Base-by-base conservation (phyloP, 805 yeast genomes). In the Pachysolen tannophilus region DNA sequence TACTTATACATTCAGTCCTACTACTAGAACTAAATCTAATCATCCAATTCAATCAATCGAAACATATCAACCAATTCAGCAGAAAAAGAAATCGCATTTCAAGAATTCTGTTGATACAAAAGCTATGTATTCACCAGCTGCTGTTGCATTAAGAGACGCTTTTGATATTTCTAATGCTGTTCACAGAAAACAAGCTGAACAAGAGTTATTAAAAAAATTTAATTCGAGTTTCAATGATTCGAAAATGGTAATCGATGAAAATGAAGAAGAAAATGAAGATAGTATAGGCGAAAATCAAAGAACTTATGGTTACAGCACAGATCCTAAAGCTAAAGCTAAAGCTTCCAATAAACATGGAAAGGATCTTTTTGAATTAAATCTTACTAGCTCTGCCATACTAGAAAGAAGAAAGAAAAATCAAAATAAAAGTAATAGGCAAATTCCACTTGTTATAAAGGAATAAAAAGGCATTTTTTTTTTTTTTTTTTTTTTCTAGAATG, bases 161-260 rank as follows among this genome's bases (percentile, higher is more conserved):
- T 72, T 72, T 52, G 80, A 74, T 46, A 68, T 74, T 15, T 69
- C 78, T 1, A 60, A 76, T n/a, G 78, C 78, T 1, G 78, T 73
- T 10, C 77, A 70, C 47, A 60, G 79, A 50, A 64, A 67, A 63
- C 74, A 72, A 3, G 79, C 73, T 52, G 79, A 71, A 45, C 28
- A 28, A 64, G 67, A 7, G 66, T 64, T 13, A 50, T 61, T 31
- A 44, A 55, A 11, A 39, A 44, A 29, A 41, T 41, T 23, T 56
- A 56, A 32, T 14, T n/a, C n/a, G 6, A 13, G 10, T 6, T 20
- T 9, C 5, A 28, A 21, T 23, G 28, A 17, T 10, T 6, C 17
- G 6, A 18, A 20, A 4, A 23, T 28, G 17, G 43, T 55, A 26
- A 53, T 58, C 14, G 65, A 58, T 39, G 67, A 60, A 42, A 67